Evolutionary conservation across 495 filamentous ascomycete genomes (phyloP).

Genomic region (Penicillium cosmopolitanum): DNA sequence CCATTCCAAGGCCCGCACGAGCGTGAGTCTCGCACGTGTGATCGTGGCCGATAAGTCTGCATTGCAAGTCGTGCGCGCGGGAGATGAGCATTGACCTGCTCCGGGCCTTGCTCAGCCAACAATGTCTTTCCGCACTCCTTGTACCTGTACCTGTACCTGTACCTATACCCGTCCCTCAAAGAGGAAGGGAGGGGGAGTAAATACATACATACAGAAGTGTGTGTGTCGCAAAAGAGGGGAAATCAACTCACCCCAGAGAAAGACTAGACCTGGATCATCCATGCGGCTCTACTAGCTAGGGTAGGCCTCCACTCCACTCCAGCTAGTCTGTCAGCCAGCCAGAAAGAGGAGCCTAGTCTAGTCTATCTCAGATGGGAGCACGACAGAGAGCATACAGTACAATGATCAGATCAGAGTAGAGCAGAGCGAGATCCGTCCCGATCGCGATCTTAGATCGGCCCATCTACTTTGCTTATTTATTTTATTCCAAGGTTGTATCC

Average conservation of each 20-base stretch:
- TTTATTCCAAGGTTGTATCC: too few relatives aligned
- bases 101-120: too few relatives aligned
- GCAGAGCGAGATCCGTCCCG: background rate
- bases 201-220: too few relatives aligned
- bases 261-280: conserved; percentile 7
- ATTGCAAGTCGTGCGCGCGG: background rate
- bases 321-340: background rate
- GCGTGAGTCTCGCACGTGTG: conserved; percentile 11
- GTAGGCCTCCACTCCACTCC: background rate
- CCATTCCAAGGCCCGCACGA: too few relatives aligned
- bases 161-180: too few relatives aligned
- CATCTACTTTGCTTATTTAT: background rate
- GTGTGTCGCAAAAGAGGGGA: background rate
- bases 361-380: background rate
- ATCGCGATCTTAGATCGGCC: background rate
- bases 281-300: conserved; percentile 9
- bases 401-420: background rate
- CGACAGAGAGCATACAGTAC: too few relatives aligned
- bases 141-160: too few relatives aligned
- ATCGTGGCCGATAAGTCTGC: background rate
- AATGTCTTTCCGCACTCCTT: background rate
- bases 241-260: conserved; percentile 2
- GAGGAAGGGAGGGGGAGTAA: too few relatives aligned
- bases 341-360: background rate
- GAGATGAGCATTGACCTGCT: background rate